phyloP scores from a whole-genome alignment of 2,329 filamentous ascomycete species.

The Xylariaceae sp. region DNA sequence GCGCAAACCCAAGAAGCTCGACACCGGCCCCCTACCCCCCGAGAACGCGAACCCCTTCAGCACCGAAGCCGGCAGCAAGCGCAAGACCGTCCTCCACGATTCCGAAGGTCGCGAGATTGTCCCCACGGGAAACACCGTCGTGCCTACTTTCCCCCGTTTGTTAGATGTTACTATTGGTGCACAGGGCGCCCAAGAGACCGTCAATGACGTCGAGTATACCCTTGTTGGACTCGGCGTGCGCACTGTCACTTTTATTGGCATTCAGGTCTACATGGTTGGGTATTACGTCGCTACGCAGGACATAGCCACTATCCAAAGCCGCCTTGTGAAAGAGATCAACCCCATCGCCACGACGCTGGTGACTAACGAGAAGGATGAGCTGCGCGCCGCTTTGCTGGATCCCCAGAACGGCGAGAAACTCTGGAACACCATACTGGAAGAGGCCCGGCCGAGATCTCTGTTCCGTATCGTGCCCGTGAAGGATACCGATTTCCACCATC shows the following conservation, averaged over 20 bases:
- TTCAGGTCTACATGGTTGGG: conserved; percentile 93
- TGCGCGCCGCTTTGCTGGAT: conserved; percentile 68
- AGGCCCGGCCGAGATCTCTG: conserved; percentile 66
- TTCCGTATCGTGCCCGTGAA: conserved; percentile 86
- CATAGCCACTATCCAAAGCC: conserved; percentile 73
- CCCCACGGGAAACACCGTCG: conserved; percentile 74
- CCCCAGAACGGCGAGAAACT: conserved; percentile 63
- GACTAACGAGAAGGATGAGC: conserved; percentile 69
- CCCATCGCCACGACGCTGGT: conserved; percentile 78
- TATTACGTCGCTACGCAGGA: conserved; percentile 85
- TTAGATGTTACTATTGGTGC: conserved; percentile 52
- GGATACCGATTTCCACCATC: conserved; percentile 89
- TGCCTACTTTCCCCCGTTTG: conserved; percentile 73
- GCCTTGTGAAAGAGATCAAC: conserved; percentile 72
- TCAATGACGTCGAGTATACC: conserved; percentile 66
- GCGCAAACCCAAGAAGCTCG: conserved; percentile 46
- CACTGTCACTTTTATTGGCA: conserved; percentile 81
- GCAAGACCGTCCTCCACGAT: conserved; percentile 60
- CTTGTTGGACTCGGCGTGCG: conserved; percentile 83
- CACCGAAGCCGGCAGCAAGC: conserved; percentile 46
- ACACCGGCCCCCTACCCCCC: conserved; percentile 43
- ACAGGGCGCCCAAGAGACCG: conserved; percentile 21
- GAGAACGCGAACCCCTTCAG: conserved; percentile 41
- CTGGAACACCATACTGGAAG: conserved; percentile 68
- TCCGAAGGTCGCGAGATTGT: conserved; percentile 71